Evolutionary conservation across 148 eudicot genomes (phyloP), one percentile per base, ranked within the genome.

Genomic region (Spergularia bocconei): DNA sequence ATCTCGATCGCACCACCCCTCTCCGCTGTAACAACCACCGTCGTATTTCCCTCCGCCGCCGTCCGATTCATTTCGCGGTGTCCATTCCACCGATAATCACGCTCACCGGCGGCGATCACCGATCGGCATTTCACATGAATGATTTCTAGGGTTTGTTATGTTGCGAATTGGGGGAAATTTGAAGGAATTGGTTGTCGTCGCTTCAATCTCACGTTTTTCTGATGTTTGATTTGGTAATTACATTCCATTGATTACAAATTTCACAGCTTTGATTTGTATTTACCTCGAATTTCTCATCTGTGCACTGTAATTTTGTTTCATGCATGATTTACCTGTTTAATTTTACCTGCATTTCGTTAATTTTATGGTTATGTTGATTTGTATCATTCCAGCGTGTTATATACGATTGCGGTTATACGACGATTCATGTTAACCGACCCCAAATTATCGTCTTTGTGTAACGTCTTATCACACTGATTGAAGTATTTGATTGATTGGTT

Each of bases 291-390:
- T 44, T 44, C 48, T 44, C 10, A 6, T 9, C 1, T 9, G 48
- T 9, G 48, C 48, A 44, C 48, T 44, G 48, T 44, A 44, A 44
- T 44, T 44, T 44, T 9, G 7, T 44, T 4, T 44, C 8, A 9
- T 44, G 10, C 48, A 44, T 44, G 48, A 44, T 44, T 14, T 13
- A 33, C 4, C 13, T 36, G 9, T 16, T 63, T n/a, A 36, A 63
- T 63, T 14, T 29, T 63, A 63, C 67, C 67, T 63, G 67, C 41
- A 63, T 63, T 33, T 63, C 44, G 8, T 63, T 1, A 63, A 63
- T 65, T 65, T 65, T 50, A 41, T 4, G 50, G 39, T 65, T 5
- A 38, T 65, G 1, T 5, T 38, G 51, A 16, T 11, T 65, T 39
- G 8, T 39, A 10, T 65, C 3, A 14, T 1, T 33, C 7, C 8